Conservation (phyloP, 768 basidiomycete genomes). For the Cyclocybe aegerita region DNA sequence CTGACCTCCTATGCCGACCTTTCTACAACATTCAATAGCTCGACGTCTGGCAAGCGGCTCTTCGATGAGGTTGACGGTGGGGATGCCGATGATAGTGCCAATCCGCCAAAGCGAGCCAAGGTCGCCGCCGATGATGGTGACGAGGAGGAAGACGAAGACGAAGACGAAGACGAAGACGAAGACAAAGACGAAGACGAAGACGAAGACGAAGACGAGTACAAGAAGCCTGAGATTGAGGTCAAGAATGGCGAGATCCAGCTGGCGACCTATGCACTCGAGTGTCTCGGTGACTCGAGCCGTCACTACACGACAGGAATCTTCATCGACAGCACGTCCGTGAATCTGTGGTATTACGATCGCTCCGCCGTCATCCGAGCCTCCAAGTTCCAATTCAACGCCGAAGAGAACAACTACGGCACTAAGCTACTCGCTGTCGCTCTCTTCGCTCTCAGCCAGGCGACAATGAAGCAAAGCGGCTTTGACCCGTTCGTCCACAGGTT, state of each 20-base stretch:
- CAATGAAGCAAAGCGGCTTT: slow-evolving; percentile 12
- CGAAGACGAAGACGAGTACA: too few relatives aligned
- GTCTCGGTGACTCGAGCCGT: slow-evolving; percentile 14
- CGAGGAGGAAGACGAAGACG: too few relatives aligned
- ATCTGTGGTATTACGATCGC: slow-evolving; percentile 27
- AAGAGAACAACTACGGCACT: not conserved
- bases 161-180: too few relatives aligned
- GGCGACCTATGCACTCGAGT: slow-evolving; percentile 12
- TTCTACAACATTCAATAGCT: too few relatives aligned
- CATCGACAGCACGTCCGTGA: slow-evolving; percentile 14
- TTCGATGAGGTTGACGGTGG: too few relatives aligned
- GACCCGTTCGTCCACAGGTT: slow-evolving; percentile 11
- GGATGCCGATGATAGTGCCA: too few relatives aligned
- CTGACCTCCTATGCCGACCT: too few relatives aligned
- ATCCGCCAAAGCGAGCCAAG: too few relatives aligned
- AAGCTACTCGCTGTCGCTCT: slow-evolving; percentile 18
- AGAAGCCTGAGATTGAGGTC: not conserved
- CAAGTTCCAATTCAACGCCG: slow-evolving; percentile 15
- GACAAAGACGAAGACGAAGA: too few relatives aligned
- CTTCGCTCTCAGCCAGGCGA: slow-evolving; percentile 13
- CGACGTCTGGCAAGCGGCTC: too few relatives aligned
- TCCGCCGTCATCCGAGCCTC: slow-evolving; percentile 16
- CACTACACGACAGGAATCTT: slow-evolving; percentile 19
- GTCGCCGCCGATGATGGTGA: too few relatives aligned
- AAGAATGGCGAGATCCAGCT: slow-evolving; percentile 6